Conservation (phyloP, 495 filamentous ascomycete species). For the Bathelium albidoporum region DNA sequence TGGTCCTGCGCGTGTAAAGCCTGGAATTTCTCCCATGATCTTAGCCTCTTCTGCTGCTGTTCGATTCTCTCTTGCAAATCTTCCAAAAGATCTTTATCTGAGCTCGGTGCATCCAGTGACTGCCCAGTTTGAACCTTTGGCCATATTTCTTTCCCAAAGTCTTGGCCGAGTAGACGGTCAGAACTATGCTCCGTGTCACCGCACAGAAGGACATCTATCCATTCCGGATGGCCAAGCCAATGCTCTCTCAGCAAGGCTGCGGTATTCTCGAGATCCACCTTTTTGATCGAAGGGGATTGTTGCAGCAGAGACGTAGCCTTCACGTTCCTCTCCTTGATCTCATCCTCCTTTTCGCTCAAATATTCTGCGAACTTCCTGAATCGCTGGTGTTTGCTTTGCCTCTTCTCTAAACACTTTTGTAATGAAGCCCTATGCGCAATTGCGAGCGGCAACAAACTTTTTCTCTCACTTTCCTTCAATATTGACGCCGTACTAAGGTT, state of each 20-base stretch:
- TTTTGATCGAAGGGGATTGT: slow-evolving; percentile 24
- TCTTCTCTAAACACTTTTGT: slow-evolving; percentile 39
- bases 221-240: slow-evolving; percentile 63
- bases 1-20: background rate
- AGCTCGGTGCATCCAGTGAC: slow-evolving; percentile 39
- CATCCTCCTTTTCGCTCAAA: slow-evolving; percentile 42
- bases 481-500: slow-evolving; percentile 51
- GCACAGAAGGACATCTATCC: slow-evolving; percentile 55
- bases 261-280: slow-evolving; percentile 33
- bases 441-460: slow-evolving; percentile 53
- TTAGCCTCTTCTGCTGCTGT: slow-evolving; percentile 51
- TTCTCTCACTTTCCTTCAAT: slow-evolving; percentile 49
- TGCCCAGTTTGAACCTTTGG: slow-evolving; percentile 44
- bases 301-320: slow-evolving; percentile 29
- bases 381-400: slow-evolving; percentile 41
- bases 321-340: slow-evolving; percentile 32
- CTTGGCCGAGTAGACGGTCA: slow-evolving; percentile 52
- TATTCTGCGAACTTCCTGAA: slow-evolving; percentile 50
- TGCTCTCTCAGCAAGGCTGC: slow-evolving; percentile 50
- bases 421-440: slow-evolving; percentile 64
- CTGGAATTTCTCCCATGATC: slow-evolving; percentile 63
- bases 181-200: slow-evolving; percentile 49
- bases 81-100: slow-evolving; percentile 48
- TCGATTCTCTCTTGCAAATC: slow-evolving; percentile 54
- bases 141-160: slow-evolving; percentile 57